Evolutionary conservation across 148 eudicot genomes (phyloP).

Genomic region (Chenopodium berlandieri): DNA sequence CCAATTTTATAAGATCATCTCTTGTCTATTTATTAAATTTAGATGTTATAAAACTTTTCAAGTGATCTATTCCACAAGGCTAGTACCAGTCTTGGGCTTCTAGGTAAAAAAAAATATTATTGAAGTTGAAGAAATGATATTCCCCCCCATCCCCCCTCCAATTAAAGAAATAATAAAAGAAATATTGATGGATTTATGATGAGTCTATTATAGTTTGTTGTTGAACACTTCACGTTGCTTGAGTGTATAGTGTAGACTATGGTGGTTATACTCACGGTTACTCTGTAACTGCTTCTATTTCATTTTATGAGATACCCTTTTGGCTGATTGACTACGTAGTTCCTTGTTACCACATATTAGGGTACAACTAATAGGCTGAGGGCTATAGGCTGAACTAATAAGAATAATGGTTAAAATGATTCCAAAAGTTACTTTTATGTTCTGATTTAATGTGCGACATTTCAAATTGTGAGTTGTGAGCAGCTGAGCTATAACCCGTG

Average conservation of each 20-base stretch:
- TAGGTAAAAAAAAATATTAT: not conserved
- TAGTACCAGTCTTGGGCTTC: not conserved
- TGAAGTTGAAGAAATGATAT: no score
- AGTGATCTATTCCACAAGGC: not conserved
- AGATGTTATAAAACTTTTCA: not conserved
- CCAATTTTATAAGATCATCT: not conserved
- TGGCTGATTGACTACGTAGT: not conserved
- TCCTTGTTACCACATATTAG: not conserved
- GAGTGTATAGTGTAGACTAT: not conserved
- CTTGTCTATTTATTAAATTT: not conserved
- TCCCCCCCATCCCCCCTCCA: no score
- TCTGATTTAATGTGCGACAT: not conserved
- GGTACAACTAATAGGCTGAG: not conserved
- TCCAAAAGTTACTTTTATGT: not conserved
- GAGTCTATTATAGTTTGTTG: no score
- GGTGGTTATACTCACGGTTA: not conserved
- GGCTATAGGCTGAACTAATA: not conserved
- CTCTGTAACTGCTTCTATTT: not conserved
- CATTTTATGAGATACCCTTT: no score
- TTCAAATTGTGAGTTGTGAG: slow-evolving; percentile 18
- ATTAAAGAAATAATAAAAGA: no score
- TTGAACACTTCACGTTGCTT: no score
- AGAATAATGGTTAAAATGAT: not conserved
- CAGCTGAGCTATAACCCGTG: not conserved
- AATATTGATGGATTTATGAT: no score